Evolutionary conservation across 1,284 basidiomycete species (phyloP), one percentile per base, ranked within the genome.

Genomic region (Cryptococcus amylolentus): DNA sequence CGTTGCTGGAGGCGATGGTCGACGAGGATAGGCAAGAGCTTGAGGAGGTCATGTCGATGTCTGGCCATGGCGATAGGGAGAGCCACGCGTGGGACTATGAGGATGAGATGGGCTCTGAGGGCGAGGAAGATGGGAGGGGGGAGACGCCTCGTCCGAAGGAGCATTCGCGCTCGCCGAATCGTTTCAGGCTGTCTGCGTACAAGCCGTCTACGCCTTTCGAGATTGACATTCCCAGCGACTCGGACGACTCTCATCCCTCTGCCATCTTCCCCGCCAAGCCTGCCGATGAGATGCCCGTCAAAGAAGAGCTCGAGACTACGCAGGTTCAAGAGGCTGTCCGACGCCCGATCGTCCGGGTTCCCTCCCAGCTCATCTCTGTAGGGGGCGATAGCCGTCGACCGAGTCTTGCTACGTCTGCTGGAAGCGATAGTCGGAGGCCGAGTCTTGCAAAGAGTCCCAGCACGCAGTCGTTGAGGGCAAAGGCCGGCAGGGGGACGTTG

Each of bases 1-100:
- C 67, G 14, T 45, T 69, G 26, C 49, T 69, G 18, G 58, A 62
- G 3, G 61, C 67, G 37, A 56, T 70, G n/a, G 48, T 68, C 5
- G 51, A 48, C 1, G 56, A 61, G 31, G 59, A 58, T 12, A 39
- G 56, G 31, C 35, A 57, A 37, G 59, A 61, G 41, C 38, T 61
- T 7, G 49, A 61, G 37, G 52, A 57, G 31, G 52, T 60, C 48
- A 57, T 60, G 48, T 58, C 62, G 5, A 56, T 46, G 4, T n/a
- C 18, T 3, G 51, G 47, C 39, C 39, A 27, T 2, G n/a, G 27
- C 5, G 40, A 52, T 4, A 23, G 38, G 16, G 51, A 61, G 5
- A 51, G 26, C 26, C 54, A 54, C 48, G 54, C 39, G 27, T 66
- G 65, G 49, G 64, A 67, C 28, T 70, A 69, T 27, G 63, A 56